These are phyloP conservation scores for Pyronema omphalodes DNA, from an alignment of 495 filamentous ascomycete species.

Conservation along the genomic window DNA sequence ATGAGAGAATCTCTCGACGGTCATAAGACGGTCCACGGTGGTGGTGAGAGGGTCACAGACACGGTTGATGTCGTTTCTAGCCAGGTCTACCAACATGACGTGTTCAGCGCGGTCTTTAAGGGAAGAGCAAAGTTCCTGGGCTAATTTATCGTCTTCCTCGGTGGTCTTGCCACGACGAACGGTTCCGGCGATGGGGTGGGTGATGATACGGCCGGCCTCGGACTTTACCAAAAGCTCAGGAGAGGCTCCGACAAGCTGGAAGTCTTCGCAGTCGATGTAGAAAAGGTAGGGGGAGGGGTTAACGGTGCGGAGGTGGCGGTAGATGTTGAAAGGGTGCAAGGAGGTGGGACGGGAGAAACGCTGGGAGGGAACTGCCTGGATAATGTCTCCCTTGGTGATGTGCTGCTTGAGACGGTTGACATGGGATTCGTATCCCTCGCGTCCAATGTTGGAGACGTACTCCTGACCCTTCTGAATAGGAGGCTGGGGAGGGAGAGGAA, in stretches of 20 bases:
- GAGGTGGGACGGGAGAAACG: conserved; percentile 73
- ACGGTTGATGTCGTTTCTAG: conserved; percentile 89
- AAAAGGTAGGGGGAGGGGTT: conserved; percentile 96
- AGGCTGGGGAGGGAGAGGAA: conserved; percentile 56
- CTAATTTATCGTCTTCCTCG: conserved; percentile 64
- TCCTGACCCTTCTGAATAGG: conserved; percentile 53
- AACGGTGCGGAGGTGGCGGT: conserved; percentile 82
- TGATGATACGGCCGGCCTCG: conserved; percentile 75
- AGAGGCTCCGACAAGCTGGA: conserved; percentile 87
- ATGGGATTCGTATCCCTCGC: conserved; percentile 67
- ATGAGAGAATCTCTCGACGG: conserved; percentile 86
- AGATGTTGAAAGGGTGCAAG: conserved; percentile 95
- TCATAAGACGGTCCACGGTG: conserved; percentile 81
- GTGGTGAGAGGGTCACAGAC: conserved; percentile 83
- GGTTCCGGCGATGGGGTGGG: conserved; percentile 91
- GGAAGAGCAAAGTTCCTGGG: conserved; percentile 55
- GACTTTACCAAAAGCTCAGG: conserved; percentile 86
- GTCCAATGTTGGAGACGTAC: conserved; percentile 89
- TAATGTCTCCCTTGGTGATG: conserved; percentile 81
- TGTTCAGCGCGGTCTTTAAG: conserved; percentile 94
- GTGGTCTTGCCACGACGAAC: conserved; percentile 66
- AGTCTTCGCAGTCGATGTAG: conserved; percentile 76
- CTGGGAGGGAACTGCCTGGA: conserved; percentile 91
- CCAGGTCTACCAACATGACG: conserved; percentile 97
- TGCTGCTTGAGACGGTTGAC: conserved; percentile 68